Base-by-base conservation (phyloP, 306 rosid species). In the Rosa persica region DNA sequence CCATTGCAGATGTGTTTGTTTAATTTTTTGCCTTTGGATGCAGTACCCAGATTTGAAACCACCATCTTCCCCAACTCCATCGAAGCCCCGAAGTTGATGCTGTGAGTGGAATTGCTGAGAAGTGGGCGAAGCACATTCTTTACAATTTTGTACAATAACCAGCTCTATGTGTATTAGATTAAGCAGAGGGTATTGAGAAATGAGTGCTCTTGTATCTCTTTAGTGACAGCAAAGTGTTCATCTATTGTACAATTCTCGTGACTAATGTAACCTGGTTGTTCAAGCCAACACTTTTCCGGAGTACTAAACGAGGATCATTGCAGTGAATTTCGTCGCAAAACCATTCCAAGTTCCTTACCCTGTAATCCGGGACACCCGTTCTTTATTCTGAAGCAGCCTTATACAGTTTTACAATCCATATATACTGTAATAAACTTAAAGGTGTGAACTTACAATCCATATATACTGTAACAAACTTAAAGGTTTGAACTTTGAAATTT, bases 21-120 rank as follows among this genome's bases (percentile, higher is more conserved):
- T 27, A 6, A 38, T 23, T 49, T 64, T 8, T 58, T 65, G 70
- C 25, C 70, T 75, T 49, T 79, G 79, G 66, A 27, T 78, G 64
- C 93, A 89, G 98, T 89, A 87, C 78, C 96, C 94, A 19, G 96
- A 90, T 85, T 75, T 92, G 87, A 94, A 92, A 83, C 94, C 94
- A 30, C 97, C 97, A 4, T 83, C 94, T 34, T 90, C 93, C 76
- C 93, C 97, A 43, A 88, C 85, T 72, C 94, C 93, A 23, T 88
- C 92, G 75, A 90, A 88, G 87, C 90, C 96, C 79, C 81, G 79
- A 77, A 65, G 76, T 46, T 79, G 85, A 77, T 47, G 77, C 44
- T 55, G 39, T 39, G 67, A 34, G 48, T 38, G 44, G 57, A 75
- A 22, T 43, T 77, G 4, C 52, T 57, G 20, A 58, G 73, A 73